phyloP scores from a whole-genome alignment of 768 basidiomycete species.

The Phlebiopsis flavidoalba region DNA sequence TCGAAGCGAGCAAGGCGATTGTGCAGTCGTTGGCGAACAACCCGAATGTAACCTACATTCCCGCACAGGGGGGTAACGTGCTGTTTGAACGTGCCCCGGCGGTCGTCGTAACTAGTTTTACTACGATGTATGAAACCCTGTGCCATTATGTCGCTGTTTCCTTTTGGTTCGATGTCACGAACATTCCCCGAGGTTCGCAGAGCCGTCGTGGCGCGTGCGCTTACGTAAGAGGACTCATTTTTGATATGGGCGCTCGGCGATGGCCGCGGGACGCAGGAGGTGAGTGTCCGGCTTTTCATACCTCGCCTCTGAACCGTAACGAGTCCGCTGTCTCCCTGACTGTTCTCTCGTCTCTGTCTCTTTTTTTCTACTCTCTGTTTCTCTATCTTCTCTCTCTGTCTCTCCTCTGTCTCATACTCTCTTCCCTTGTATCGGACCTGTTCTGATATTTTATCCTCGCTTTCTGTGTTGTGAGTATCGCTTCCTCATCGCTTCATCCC shows the following conservation, averaged over 20 bases:
- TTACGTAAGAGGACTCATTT: slow-evolving; percentile 11
- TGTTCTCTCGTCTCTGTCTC: slow-evolving; percentile 27
- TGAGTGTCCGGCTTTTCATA: too few relatives aligned
- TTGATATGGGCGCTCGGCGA: slow-evolving; percentile 19
- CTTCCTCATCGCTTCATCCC: slow-evolving; percentile 7
- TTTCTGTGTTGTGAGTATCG: slow-evolving; percentile 25
- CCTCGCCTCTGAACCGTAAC: slow-evolving; percentile 13
- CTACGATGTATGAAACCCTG: not conserved
- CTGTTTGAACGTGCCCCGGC: slow-evolving; percentile 78
- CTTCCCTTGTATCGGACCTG: slow-evolving; percentile 43
- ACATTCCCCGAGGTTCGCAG: not conserved
- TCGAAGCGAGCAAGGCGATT: slow-evolving; percentile 98
- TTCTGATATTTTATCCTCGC: slow-evolving; percentile 21
- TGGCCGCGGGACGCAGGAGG: slow-evolving; percentile 16
- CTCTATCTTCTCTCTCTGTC: slow-evolving; percentile 44
- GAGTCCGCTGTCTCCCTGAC: slow-evolving; percentile 26
- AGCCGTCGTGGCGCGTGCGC: not conserved
- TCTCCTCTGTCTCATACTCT: slow-evolving; percentile 39
- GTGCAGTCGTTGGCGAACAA: slow-evolving; percentile 76
- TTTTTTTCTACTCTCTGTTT: slow-evolving; percentile 31
- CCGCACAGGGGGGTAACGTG: slow-evolving; percentile 74
- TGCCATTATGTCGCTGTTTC: not conserved
- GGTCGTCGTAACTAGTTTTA: slow-evolving; percentile 33
- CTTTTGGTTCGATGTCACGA: not conserved
- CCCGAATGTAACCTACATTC: slow-evolving; percentile 87